These are phyloP conservation scores for Malania oleifera DNA, from an alignment of 164 flowering plant species.

Conservation along the genomic window DNA sequence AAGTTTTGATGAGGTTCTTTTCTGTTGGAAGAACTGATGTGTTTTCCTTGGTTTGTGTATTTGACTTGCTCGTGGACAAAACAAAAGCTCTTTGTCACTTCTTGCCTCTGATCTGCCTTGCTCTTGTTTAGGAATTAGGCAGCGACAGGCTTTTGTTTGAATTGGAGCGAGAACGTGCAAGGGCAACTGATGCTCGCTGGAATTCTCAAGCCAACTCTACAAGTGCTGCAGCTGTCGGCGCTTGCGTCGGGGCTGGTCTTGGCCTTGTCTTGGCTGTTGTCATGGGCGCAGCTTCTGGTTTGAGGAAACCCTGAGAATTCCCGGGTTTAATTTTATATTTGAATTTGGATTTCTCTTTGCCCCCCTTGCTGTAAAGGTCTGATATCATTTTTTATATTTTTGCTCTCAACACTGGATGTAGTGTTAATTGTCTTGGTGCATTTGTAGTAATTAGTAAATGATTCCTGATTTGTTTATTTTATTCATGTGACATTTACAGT, in stretches of 20 bases:
- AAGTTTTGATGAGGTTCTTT: no score
- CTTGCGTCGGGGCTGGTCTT: conserved; percentile 84
- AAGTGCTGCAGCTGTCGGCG: conserved; percentile 79
- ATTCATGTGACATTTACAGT: no score
- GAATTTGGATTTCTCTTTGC: background rate
- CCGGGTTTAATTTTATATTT: background rate
- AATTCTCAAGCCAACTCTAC: conserved; percentile 52
- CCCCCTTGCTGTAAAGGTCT: background rate
- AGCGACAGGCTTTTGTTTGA: conserved; percentile 63
- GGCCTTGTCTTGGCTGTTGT: conserved; percentile 86
- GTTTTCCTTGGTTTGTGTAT: no score
- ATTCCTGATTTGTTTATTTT: no score
- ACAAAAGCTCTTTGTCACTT: no score
- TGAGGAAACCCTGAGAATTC: conserved; percentile 78
- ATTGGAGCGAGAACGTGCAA: conserved; percentile 50
- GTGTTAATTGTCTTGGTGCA: no score
- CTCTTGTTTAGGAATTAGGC: conserved; percentile 54
- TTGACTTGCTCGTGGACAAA: no score
- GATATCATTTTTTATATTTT: background rate
- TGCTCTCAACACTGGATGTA: no score
- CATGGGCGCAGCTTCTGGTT: conserved; percentile 96
- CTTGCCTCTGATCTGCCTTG: background rate
- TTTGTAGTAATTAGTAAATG: no score
- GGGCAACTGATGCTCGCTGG: conserved; percentile 27
- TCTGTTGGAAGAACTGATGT: no score